These are phyloP conservation scores for Phytophthora tentaculata DNA, from an alignment of 352 stramenopile species.

Conservation along the genomic window DNA sequence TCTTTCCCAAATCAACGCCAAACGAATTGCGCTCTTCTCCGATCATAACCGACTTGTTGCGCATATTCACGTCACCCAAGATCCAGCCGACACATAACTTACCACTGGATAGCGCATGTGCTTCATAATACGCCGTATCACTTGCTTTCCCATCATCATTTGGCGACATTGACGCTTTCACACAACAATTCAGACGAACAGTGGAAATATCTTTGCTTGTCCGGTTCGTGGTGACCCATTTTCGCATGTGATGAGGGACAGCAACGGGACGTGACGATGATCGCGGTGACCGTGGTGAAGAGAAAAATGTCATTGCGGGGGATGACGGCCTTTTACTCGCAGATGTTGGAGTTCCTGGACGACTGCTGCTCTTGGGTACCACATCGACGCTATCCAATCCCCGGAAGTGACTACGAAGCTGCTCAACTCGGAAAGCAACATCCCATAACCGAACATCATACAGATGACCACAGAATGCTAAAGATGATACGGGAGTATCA, in stretches of 20 bases:
- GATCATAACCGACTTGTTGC: conserved; percentile 36
- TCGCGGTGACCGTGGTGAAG: conserved; percentile 48
- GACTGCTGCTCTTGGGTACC: conserved; percentile 22
- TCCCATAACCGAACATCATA: conserved; percentile 74
- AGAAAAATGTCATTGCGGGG: conserved; percentile 27
- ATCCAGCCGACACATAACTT: conserved; percentile 68
- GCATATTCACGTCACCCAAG: conserved; percentile 18
- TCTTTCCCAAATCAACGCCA: conserved; percentile 53
- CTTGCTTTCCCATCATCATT: not conserved
- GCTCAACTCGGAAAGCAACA: conserved; percentile 56
- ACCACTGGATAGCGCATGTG: conserved; percentile 50
- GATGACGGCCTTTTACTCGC: conserved; percentile 15
- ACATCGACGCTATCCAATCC: conserved; percentile 49
- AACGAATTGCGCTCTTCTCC: conserved; percentile 49
- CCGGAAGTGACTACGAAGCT: conserved; percentile 57
- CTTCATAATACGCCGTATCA: conserved; percentile 57
- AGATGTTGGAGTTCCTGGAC: conserved; percentile 33
- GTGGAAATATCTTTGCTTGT: conserved; percentile 46
- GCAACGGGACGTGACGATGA: conserved; percentile 31
- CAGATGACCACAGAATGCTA: conserved; percentile 41
- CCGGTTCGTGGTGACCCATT: conserved; percentile 68
- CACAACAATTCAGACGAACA: conserved; percentile 43
- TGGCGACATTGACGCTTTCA: conserved; percentile 10
- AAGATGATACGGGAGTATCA: conserved; percentile 1
- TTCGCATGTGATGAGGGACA: conserved; percentile 45